phyloP scores from a whole-genome alignment of 1,284 basidiomycete genomes.

The Marasmius tenuissimus region DNA sequence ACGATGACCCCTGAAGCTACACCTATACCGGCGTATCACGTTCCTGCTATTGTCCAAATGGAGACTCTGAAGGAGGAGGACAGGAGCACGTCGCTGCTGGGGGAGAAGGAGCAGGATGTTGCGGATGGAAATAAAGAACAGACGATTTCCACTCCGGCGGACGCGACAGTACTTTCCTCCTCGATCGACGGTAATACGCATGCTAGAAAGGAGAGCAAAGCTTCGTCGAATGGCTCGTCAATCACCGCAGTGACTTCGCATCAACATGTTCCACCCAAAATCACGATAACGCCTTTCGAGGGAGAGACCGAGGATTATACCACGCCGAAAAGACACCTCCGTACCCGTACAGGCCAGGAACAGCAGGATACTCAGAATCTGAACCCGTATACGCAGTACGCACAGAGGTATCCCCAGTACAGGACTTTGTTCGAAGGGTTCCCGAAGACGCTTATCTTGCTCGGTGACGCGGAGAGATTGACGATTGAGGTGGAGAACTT shows the following conservation, averaged over 20 bases:
- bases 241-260: neutral
- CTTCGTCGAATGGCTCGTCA: neutral
- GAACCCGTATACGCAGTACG: constrained; percentile 21
- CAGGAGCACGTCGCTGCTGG: constrained; percentile 14
- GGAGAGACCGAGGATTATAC: neutral
- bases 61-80: constrained; percentile 23
- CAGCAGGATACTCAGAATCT: neutral
- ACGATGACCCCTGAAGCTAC: neutral
- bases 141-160: neutral
- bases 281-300: neutral
- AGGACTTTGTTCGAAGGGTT: constrained; percentile 45
- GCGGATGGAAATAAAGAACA: neutral
- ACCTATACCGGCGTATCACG: neutral
- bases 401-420: constrained; percentile 16
- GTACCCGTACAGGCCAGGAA: constrained; percentile 11
- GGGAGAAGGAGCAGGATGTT: neutral
- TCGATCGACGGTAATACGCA: constrained; percentile 8
- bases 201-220: neutral
- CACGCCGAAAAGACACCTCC: constrained; percentile 4
- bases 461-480: constrained; percentile 37
- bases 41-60: neutral
- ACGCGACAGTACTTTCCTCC: neutral
- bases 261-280: neutral
- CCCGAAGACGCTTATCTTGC: constrained; percentile 41
- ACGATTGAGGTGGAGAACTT: constrained; percentile 34